A percentile compares a stretch with the other conserved stretches of the same genome.
These are phyloP conservation scores for Hawksworthiomyces lignivorus DNA, from an alignment of 2,329 filamentous ascomycete genomes.

Conservation along the genomic window DNA sequence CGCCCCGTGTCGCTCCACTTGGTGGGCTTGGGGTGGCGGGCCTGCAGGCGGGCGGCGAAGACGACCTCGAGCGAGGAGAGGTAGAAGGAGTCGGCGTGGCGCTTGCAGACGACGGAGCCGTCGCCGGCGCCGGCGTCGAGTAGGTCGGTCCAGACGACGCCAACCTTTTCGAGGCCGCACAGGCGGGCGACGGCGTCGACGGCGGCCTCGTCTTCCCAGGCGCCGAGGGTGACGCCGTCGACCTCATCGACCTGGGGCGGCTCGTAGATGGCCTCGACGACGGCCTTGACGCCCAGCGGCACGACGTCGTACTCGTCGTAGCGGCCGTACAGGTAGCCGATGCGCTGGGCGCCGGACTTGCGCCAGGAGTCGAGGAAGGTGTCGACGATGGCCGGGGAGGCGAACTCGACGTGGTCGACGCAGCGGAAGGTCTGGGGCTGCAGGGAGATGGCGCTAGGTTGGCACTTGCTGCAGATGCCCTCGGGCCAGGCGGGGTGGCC, in stretches of 20 bases:
- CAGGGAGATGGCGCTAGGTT: slow-evolving; percentile 91
- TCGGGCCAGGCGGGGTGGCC: slow-evolving; percentile 92
- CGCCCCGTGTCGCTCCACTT: slow-evolving; percentile 95
- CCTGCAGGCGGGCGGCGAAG: slow-evolving; percentile 83
- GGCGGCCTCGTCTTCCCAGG: slow-evolving; percentile 79
- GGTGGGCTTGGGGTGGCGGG: slow-evolving; percentile 77
- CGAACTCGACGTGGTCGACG: slow-evolving; percentile 98
- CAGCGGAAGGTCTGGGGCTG: slow-evolving; percentile 91
- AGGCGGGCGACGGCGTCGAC: slow-evolving; percentile 72
- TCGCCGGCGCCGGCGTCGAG: slow-evolving; percentile 73
- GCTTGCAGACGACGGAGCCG: slow-evolving; percentile 85
- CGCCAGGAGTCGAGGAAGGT: slow-evolving; percentile 90
- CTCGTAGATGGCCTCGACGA: slow-evolving; percentile 96
- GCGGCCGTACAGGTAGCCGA: slow-evolving; percentile 85
- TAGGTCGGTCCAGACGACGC: slow-evolving; percentile 91
- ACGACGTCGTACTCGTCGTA: slow-evolving; percentile 90
- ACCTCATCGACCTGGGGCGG: slow-evolving; percentile 83
- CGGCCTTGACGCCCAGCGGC: slow-evolving; percentile 85
- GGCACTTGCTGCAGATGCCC: slow-evolving; percentile 96
- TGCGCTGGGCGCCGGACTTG: slow-evolving; percentile 70
- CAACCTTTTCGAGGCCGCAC: slow-evolving; percentile 82
- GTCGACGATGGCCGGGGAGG: slow-evolving; percentile 76
- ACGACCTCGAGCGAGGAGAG: slow-evolving; percentile 86
- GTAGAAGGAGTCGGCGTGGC: slow-evolving; percentile 91
- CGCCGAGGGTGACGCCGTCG: slow-evolving; percentile 76